phyloP scores from a whole-genome alignment of 2,329 filamentous ascomycete species.

The Daldinia sp. region DNA sequence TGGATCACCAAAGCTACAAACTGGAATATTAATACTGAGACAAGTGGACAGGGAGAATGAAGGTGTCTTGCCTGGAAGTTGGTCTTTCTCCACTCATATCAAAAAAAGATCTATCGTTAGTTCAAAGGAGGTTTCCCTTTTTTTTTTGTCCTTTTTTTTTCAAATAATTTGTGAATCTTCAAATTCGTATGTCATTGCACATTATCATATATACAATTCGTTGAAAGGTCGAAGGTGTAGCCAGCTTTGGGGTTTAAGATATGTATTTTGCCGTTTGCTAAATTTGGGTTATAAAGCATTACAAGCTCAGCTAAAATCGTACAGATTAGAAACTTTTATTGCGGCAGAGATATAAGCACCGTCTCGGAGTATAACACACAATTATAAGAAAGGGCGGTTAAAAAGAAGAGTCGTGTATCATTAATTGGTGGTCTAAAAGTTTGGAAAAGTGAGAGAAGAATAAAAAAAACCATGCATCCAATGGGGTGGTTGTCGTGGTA shows the following conservation, averaged over 20 bases:
- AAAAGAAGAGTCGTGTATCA: constrained; percentile 21
- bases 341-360: constrained; percentile 5
- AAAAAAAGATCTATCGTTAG: constrained; percentile 47
- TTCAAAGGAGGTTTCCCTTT: constrained; percentile 11
- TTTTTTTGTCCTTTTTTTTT: no score
- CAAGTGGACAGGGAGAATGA: constrained; percentile 31
- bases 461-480: constrained; percentile 25
- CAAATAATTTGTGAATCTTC: constrained; percentile 18
- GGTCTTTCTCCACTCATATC: constrained; percentile 71
- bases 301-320: neutral
- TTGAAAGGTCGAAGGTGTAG: neutral
- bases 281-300: constrained; percentile 13
- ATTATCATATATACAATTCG: constrained; percentile 34
- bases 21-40: constrained; percentile 34
- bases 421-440: constrained; percentile 30
- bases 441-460: no score
- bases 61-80: constrained; percentile 59
- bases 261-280: constrained; percentile 21
- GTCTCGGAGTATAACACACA: constrained; percentile 15
- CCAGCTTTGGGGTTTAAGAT: neutral
- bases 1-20: constrained; percentile 67
- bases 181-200: constrained; percentile 38
- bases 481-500: constrained; percentile 34
- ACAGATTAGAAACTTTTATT: constrained; percentile 5
- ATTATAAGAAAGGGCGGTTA: constrained; percentile 15